Conservation (phyloP, 2,329 filamentous ascomycete species). For the Magnaporthiopsis rhizophila region DNA sequence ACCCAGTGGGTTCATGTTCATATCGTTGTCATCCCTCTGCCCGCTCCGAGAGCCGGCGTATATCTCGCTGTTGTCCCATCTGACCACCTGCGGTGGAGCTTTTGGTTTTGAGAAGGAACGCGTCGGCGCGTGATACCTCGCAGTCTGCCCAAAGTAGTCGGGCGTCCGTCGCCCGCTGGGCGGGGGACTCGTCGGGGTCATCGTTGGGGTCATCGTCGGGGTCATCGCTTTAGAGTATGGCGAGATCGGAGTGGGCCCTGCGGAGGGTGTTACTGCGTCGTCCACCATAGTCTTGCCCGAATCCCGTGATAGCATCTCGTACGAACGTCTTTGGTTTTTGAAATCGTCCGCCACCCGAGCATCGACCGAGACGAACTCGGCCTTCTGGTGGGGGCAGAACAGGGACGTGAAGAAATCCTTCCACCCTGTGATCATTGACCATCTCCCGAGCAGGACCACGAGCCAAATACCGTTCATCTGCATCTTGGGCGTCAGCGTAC, state of each 20-base stretch:
- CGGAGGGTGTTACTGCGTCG: slow-evolving; percentile 42
- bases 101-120: slow-evolving; percentile 50
- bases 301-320: slow-evolving; percentile 70
- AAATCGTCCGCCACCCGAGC: slow-evolving; percentile 48
- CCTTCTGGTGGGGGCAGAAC: slow-evolving; percentile 42
- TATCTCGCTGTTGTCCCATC: slow-evolving; percentile 35
- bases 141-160: slow-evolving; percentile 49
- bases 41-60: slow-evolving; percentile 24
- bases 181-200: slow-evolving; percentile 16
- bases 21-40: slow-evolving; percentile 15
- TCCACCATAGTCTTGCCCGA: slow-evolving; percentile 34
- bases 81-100: slow-evolving; percentile 27
- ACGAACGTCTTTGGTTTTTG: slow-evolving; percentile 59
- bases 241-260: slow-evolving; percentile 21
- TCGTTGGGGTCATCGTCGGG: slow-evolving; percentile 15
- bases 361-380: slow-evolving; percentile 86
- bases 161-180: slow-evolving; percentile 36
- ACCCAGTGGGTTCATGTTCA: slow-evolving; percentile 45
- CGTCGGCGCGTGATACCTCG: slow-evolving; percentile 44
- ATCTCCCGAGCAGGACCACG: slow-evolving; percentile 71
- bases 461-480: slow-evolving; percentile 81
- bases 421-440: slow-evolving; percentile 85
- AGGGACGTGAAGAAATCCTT: slow-evolving; percentile 49
- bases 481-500: neutral
- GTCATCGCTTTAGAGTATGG: slow-evolving; percentile 7